Conservation (phyloP, 2,329 filamentous ascomycete species). For the Paracamarosporium sp. region DNA sequence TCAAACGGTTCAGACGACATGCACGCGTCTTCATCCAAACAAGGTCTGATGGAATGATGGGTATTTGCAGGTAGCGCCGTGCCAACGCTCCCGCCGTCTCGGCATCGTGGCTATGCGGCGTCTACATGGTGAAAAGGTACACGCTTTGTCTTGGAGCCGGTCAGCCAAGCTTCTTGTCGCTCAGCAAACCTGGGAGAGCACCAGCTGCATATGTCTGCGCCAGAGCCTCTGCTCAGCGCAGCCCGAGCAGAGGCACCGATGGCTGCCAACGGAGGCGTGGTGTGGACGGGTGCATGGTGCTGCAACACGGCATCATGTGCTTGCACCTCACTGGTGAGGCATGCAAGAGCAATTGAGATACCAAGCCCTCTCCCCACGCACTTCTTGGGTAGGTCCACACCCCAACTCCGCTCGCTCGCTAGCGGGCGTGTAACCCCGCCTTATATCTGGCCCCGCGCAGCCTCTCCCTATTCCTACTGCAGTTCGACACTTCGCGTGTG, state of each 20-base stretch:
- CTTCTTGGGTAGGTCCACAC: slow-evolving; percentile 32
- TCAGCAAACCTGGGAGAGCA: slow-evolving; percentile 2
- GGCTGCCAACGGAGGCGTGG: background rate
- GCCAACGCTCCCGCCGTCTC: slow-evolving; percentile 30
- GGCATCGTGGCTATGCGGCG: slow-evolving; percentile 36
- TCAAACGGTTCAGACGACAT: background rate
- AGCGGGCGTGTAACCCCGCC: slow-evolving; percentile 39
- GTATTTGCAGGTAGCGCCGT: slow-evolving; percentile 1
- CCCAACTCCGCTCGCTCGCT: slow-evolving; percentile 17
- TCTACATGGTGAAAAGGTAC: slow-evolving; percentile 22
- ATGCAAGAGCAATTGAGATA: slow-evolving; percentile 22
- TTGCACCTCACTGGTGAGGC: slow-evolving; percentile 12
- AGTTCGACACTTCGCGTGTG: slow-evolving; percentile 39
- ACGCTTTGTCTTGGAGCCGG: slow-evolving; percentile 32
- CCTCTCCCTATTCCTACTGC: slow-evolving; percentile 25
- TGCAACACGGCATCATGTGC: slow-evolving; percentile 5
- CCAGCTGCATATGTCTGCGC: background rate
- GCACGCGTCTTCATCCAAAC: background rate
- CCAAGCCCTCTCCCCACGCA: slow-evolving; percentile 20
- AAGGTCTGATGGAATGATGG: slow-evolving; percentile 3
- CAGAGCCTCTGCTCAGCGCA: slow-evolving; percentile 1
- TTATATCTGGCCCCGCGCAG: slow-evolving; percentile 42
- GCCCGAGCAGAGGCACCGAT: background rate
- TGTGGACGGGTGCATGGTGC: background rate
- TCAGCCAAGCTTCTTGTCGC: slow-evolving; percentile 43